Evolutionary conservation across 257 asterid genomes (phyloP).

Genomic region (Marsdenia floribunda): DNA sequence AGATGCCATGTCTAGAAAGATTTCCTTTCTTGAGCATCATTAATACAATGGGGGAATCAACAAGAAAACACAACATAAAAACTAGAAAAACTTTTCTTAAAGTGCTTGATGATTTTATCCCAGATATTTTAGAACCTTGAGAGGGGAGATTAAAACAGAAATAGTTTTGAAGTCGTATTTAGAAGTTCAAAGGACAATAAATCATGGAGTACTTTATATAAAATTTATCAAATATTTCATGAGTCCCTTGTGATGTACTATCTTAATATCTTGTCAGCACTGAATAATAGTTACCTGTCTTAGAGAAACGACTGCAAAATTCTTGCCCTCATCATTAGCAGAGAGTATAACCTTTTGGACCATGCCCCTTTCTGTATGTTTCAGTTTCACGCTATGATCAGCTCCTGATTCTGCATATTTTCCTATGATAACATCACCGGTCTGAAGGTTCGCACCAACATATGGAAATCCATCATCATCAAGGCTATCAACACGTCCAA

Average conservation of each 20-base stretch:
- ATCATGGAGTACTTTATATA: neutral
- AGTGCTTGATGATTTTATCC: neutral
- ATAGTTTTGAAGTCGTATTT: neutral
- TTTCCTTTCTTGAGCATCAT: neutral
- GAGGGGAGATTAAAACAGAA: neutral
- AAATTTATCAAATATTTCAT: neutral
- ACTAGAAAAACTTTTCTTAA: neutral
- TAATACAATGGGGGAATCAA: neutral
- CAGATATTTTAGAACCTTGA: neutral
- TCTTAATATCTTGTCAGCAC: neutral
- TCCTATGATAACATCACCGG: conserved; percentile 84
- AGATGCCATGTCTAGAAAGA: neutral
- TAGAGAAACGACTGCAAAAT: conserved; percentile 71
- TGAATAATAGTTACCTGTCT: conserved; percentile 57
- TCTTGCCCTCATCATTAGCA: conserved; percentile 85
- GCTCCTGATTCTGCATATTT: conserved; percentile 70
- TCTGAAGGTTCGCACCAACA: conserved; percentile 81
- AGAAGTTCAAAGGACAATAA: neutral
- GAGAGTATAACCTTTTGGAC: conserved; percentile 88
- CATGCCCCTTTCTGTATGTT: conserved; percentile 94
- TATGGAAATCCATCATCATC: conserved; percentile 96
- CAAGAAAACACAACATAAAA: neutral
- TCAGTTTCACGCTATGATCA: conserved; percentile 82
- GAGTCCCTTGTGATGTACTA: neutral
- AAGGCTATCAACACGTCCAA: conserved; percentile 83